Conservation (phyloP, 1,284 basidiomycete species). For the Ustanciosporium gigantosporum region DNA sequence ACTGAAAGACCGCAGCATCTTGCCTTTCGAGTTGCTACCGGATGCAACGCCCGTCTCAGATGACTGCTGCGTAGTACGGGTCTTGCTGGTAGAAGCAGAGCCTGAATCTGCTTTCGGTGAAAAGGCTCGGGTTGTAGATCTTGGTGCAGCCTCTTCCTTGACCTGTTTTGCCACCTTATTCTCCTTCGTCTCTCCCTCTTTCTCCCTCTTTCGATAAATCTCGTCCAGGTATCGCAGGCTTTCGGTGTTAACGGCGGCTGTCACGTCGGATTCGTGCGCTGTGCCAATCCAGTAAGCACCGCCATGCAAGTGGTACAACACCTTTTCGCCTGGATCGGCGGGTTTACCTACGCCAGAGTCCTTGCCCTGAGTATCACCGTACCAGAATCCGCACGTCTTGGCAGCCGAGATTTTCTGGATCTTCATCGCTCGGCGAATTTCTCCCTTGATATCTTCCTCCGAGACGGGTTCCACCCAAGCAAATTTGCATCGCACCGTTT, state of each 20-base stretch:
- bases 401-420: constrained; percentile 31
- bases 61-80: constrained; percentile 1
- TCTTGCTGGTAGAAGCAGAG: neutral
- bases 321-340: constrained; percentile 42
- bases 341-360: constrained; percentile 23
- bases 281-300: constrained; percentile 58
- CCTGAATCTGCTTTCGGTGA: neutral
- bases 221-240: constrained; percentile 37
- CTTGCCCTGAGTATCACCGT: constrained; percentile 15
- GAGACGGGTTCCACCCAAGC: constrained; percentile 42
- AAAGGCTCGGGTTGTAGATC: neutral
- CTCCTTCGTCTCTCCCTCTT: neutral
- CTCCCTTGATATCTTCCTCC: constrained; percentile 41
- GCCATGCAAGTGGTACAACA: constrained; percentile 53
- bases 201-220: constrained; percentile 11
- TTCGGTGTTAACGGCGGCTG: constrained; percentile 46
- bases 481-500: constrained; percentile 48
- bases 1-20: constrained; percentile 46
- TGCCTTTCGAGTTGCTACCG: constrained; percentile 17
- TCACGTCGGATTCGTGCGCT: constrained; percentile 49
- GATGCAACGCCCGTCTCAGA: neutral
- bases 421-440: constrained; percentile 44
- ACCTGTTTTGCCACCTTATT: neutral
- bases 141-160: neutral
- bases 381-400: constrained; percentile 53